phyloP scores from a whole-genome alignment of 306 rosid species.

The Gastrolobium bilobum region DNA sequence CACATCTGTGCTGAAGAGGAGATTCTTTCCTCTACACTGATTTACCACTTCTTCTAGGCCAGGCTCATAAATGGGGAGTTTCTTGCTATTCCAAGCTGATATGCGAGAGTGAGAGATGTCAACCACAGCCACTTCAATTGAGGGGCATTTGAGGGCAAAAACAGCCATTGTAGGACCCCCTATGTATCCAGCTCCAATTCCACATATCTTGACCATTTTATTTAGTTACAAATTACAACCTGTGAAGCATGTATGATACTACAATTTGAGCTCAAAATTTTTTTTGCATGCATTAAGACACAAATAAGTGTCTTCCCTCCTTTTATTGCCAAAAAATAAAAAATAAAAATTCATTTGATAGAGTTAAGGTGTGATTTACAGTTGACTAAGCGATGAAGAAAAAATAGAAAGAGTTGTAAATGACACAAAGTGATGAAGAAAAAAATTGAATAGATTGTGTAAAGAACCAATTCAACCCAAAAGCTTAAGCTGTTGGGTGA shows the following conservation, averaged over 20 bases:
- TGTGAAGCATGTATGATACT: conserved; percentile 22
- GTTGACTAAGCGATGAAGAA: too few species aligned
- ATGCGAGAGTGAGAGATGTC: conserved; percentile 79
- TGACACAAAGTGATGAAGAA: background rate
- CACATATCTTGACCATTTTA: conserved; percentile 85
- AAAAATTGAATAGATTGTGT: too few species aligned
- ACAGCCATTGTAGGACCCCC: conserved; percentile 96
- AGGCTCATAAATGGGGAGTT: conserved; percentile 84
- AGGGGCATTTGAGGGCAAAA: conserved; percentile 79
- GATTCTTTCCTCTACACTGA: conserved; percentile 80
- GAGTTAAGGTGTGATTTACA: too few species aligned
- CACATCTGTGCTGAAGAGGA: conserved; percentile 79
- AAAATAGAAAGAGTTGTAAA: too few species aligned
- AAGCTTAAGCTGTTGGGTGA: too few species aligned
- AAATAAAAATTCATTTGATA: too few species aligned
- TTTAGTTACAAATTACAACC: conserved; percentile 45
- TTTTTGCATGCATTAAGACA: conserved; percentile 18
- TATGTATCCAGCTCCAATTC: conserved; percentile 90
- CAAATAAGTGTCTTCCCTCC: conserved; percentile 13
- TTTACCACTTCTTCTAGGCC: conserved; percentile 80
- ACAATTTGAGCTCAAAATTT: conserved; percentile 22
- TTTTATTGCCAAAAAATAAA: conserved; percentile 7
- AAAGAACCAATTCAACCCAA: too few species aligned
- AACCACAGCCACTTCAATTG: conserved; percentile 78
- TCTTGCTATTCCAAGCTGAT: conserved; percentile 82